These are phyloP conservation scores for Puccinia triticina DNA, from an alignment of 1,284 basidiomycete species.

Conservation along the genomic window DNA sequence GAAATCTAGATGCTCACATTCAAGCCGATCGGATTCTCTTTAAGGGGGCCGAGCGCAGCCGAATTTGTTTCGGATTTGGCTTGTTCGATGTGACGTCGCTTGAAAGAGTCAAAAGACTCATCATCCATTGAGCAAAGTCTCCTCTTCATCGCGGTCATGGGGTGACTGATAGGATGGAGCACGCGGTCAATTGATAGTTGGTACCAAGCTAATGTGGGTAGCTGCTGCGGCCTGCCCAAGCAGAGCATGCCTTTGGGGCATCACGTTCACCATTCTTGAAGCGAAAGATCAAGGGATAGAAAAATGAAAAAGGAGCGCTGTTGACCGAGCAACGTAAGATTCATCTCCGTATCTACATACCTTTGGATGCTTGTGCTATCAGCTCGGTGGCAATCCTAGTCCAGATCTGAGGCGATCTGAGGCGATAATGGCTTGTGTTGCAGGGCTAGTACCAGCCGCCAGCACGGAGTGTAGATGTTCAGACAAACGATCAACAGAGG, in stretches of 20 bases:
- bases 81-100: slow-evolving; percentile 19
- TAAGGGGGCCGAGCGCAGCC: background rate
- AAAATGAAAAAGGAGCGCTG: background rate
- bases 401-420: background rate
- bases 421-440: background rate
- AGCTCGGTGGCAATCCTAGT: background rate
- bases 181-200: too few species aligned
- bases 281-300: background rate
- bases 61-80: slow-evolving; percentile 11
- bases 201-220: too few species aligned
- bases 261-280: background rate
- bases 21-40: background rate
- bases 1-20: background rate
- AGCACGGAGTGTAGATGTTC: background rate
- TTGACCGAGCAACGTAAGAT: background rate
- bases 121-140: slow-evolving; percentile 17
- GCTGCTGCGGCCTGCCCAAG: too few species aligned
- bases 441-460: background rate
- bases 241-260: background rate
- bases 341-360: background rate
- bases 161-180: too few species aligned
- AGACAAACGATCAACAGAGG: background rate
- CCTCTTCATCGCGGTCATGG: slow-evolving; percentile 8
- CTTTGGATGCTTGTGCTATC: background rate
- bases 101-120: slow-evolving; percentile 26